Evolutionary conservation across 2,329 filamentous ascomycete genomes (phyloP), one percentile per base, ranked within the genome.

Genomic region (Alternaria angustiovoidea): DNA sequence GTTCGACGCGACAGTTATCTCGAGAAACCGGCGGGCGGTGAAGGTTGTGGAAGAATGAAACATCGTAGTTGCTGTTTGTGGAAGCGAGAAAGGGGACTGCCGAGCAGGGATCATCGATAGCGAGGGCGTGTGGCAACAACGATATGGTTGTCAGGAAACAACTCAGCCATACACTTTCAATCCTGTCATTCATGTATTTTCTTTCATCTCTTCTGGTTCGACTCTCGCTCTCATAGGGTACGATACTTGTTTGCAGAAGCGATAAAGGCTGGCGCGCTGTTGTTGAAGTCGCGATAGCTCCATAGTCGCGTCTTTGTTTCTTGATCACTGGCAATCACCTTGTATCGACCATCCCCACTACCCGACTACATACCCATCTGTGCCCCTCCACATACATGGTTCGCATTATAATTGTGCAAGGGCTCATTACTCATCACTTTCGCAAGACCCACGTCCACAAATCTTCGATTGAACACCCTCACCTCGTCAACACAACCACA

Each of bases 91-190:
- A 44, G 32, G 55, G 46, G 41, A 55, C 47, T 24, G 22, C 22
- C 41, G 36, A 52, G 43, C 56, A 59, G 36, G 47, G 46, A 48
- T 51, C 51, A 52, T 52, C 52, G 52, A 52, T 51, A 59, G 34
- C 51, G 41, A 62, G 9, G 38, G 26, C n/a, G 32, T 28, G 36
- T 26, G 34, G 47, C 49, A 42, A 47, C 46, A 47, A 54, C 32
- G 24, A 51, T 51, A 24, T 26, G 20, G 34, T 38, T 51, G 26
- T 9, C 32, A 22, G 26, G 22, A 14, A 43, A 42, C 39, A 22
- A 38, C 24, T 28, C 30, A n/a, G 22, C 43, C 54, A 26, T 58
- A 8, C 26, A 26, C 32, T 20, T 18, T 32, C 30, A 36, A 16
- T 28, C 8, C 20, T 24, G n/a, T 5, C 9, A 24, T 41, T 6